Evolutionary conservation across 495 filamentous ascomycete genomes (phyloP), one percentile per base, ranked within the genome.

Genomic region (Daldinia decipiens): DNA sequence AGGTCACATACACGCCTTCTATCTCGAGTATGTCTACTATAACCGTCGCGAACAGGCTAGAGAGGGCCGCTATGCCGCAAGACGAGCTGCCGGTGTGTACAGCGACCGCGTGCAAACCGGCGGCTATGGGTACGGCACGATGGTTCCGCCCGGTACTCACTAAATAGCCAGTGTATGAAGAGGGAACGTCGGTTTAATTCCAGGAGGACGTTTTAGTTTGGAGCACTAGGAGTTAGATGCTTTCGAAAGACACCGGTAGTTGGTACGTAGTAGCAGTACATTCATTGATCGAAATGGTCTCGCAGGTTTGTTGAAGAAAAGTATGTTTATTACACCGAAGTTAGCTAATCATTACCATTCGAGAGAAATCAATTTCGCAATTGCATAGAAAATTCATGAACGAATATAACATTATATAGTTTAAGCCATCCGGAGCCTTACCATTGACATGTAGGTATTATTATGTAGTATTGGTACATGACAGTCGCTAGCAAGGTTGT

Each of bases 1-100:
- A 1, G 92, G 92, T 6, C 89, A 95, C 69, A 86, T 97, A 27
- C 95, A 97, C 76, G 95, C 93, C 6, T 97, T 96, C 81, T 98
- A 98, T 75, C 72, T 97, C 62, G 89, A 94, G 79, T 97, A 92
- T 73, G 86, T 96, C 54, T 97, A 95, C 77, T 97, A 91, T 72
- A 83, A 92, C 34, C 90, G 91, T 13, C 84, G 84, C 58, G 86
- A 91, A 47, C 83, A 87, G 40, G 82, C 83, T 24, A 76, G 81
- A 13, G 70, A 81, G 3, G 91, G 91, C 11, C 74, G 81, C 2
- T 73, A 83, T 39, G 75, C 79, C 2, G 74, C 77, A 39, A 64
- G 74, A 5, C 81, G 83, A 9, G 93, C 92, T 0, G 88, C 92
- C 0, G 90, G 91, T 15, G 88, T 98, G 5, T 98, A 91, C 76